phyloP scores from a whole-genome alignment of 176 grass and related monocot genomes.

The sorghum (Sorghum bicolor) region DNA sequence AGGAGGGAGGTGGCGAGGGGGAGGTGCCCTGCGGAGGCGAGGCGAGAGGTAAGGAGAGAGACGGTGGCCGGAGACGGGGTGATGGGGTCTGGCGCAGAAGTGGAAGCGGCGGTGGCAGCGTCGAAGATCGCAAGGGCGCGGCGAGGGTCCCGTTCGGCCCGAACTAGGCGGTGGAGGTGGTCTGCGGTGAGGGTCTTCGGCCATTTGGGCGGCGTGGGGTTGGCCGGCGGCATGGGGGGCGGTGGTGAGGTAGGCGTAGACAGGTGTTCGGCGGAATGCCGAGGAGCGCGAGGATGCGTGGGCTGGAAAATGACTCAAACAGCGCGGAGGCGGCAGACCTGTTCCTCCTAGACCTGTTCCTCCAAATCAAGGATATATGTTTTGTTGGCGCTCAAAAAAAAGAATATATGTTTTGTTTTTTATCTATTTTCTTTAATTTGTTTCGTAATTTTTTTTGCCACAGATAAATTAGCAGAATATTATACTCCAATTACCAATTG shows the following conservation, averaged over 20 bases:
- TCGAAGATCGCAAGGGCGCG: constrained; percentile 74
- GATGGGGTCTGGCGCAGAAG: constrained; percentile 12
- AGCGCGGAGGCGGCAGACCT: not conserved
- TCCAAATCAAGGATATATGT: too few relatives aligned
- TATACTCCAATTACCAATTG: too few relatives aligned
- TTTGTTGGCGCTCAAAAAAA: too few relatives aligned
- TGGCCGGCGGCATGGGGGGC: constrained; percentile 28
- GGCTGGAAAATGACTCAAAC: not conserved
- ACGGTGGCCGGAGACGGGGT: constrained; percentile 42
- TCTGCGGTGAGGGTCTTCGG: constrained; percentile 53
- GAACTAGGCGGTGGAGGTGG: constrained; percentile 60
- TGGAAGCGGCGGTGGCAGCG: constrained; percentile 50
- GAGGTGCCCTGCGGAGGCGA: constrained; percentile 67
- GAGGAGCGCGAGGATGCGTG: not conserved
- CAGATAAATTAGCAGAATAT: too few relatives aligned
- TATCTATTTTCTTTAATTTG: too few relatives aligned
- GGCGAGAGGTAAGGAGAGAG: constrained; percentile 64
- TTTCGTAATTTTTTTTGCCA: too few relatives aligned
- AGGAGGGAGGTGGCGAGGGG: constrained; percentile 57
- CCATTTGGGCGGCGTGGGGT: constrained; percentile 40
- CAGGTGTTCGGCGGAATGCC: constrained; percentile 30
- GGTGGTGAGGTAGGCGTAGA: not conserved
- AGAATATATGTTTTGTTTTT: too few relatives aligned
- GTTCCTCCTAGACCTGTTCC: too few relatives aligned
- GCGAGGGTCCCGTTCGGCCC: constrained; percentile 49